These are phyloP conservation scores for Chrysopogon serrulatus DNA, from an alignment of 176 grass and related monocot species.

Conservation along the genomic window DNA sequence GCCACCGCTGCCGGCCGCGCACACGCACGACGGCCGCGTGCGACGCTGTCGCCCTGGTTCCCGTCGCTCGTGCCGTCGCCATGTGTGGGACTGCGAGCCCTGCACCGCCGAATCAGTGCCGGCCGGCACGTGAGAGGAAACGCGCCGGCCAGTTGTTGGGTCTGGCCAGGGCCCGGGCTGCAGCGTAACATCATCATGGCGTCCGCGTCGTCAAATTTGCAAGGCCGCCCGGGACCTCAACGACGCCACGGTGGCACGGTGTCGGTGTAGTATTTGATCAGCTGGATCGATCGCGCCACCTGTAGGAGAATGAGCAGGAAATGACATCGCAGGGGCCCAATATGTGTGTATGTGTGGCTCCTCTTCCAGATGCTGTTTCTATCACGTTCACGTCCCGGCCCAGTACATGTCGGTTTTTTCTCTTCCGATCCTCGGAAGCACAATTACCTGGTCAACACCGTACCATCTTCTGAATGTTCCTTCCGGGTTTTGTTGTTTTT, in stretches of 20 bases:
- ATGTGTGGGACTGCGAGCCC: not conserved
- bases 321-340: not conserved
- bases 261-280: not conserved
- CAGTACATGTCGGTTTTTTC: too few relatives aligned
- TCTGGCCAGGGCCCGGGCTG: not conserved
- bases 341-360: not conserved
- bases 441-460: not conserved
- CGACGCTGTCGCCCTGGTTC: not conserved
- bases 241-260: not conserved
- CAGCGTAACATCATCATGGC: not conserved
- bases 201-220: not conserved
- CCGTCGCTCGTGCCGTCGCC: not conserved
- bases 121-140: too few relatives aligned
- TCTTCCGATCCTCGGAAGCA: not conserved
- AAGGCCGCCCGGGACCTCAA: not conserved
- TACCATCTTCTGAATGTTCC: not conserved
- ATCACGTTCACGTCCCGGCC: not conserved
- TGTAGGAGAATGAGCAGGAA: not conserved
- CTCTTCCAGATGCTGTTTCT: not conserved
- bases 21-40: not conserved
- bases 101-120: not conserved
- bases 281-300: not conserved
- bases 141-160: not conserved
- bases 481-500: not conserved
- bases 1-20: constrained; percentile 8